A percentile compares a stretch with the other conserved stretches of the same genome.
phyloP scores from a whole-genome alignment of 257 asterid genomes.

The Gentiana macrophylla region DNA sequence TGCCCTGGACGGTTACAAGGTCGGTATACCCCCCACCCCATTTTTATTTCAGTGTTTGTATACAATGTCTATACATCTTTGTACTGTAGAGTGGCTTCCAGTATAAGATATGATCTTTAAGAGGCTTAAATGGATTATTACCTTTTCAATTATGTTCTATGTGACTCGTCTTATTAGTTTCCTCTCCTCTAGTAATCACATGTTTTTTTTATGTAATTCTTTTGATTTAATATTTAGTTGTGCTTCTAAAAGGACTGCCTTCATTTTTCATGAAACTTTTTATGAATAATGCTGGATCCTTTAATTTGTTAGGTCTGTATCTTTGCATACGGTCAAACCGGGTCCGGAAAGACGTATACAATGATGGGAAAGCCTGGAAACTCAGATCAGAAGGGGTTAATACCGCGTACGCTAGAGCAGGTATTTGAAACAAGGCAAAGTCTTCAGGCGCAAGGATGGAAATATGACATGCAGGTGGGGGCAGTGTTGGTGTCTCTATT shows the following conservation, averaged over 20 bases:
- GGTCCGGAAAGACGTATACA: conserved; percentile 92
- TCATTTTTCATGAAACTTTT: not conserved
- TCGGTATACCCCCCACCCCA: not conserved
- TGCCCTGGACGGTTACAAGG: conserved; percentile 99
- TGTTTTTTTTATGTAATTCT: too few species aligned
- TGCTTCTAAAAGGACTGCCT: too few species aligned
- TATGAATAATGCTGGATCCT: not conserved
- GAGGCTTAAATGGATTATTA: too few species aligned
- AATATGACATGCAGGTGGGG: conserved; percentile 92
- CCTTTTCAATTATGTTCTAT: too few species aligned
- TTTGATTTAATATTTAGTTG: too few species aligned
- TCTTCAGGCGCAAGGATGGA: conserved; percentile 93
- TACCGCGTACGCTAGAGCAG: conserved; percentile 85
- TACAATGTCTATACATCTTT: too few species aligned
- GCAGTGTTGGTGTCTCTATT: conserved; percentile 3
- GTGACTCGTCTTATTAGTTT: too few species aligned
- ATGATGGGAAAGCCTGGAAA: conserved; percentile 91
- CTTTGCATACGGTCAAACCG: conserved; percentile 98
- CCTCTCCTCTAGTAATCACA: too few species aligned
- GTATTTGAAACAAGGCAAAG: conserved; percentile 81
- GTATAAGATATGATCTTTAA: too few species aligned
- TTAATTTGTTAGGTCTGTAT: conserved; percentile 66
- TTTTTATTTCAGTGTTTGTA: too few species aligned
- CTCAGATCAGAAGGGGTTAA: conserved; percentile 69
- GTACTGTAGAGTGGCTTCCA: too few species aligned